A percentile compares a stretch with the other conserved stretches of the same genome.
These are phyloP conservation scores for Fusarium sp. DNA, from an alignment of 2,329 filamentous ascomycete genomes.

Conservation along the genomic window DNA sequence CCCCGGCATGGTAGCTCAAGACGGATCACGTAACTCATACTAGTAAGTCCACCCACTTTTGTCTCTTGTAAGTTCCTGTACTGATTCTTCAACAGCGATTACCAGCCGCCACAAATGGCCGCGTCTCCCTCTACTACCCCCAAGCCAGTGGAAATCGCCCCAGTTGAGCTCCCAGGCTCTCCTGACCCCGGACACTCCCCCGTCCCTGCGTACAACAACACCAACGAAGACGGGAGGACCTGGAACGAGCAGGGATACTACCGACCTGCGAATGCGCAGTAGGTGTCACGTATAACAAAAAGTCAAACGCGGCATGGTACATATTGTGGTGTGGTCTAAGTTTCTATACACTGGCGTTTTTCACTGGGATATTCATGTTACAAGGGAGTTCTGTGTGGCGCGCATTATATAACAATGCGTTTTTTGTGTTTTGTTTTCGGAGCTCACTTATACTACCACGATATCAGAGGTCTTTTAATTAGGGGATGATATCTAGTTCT, in stretches of 20 bases:
- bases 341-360: conserved; percentile 21
- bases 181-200: conserved; percentile 50
- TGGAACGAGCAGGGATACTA: conserved; percentile 46
- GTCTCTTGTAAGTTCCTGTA: neutral
- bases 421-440: conserved; percentile 9
- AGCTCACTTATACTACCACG: conserved; percentile 13
- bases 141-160: conserved; percentile 38
- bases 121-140: conserved; percentile 34
- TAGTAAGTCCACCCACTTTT: conserved; percentile 43
- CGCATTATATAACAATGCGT: conserved; percentile 14
- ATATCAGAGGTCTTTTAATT: conserved; percentile 26
- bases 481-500: neutral
- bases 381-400: conserved; percentile 26
- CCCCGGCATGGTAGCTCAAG: conserved; percentile 37
- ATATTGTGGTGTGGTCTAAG: conserved; percentile 9
- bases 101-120: conserved; percentile 28
- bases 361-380: conserved; percentile 21
- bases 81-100: conserved; percentile 28
- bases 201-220: conserved; percentile 51
- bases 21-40: conserved; percentile 44
- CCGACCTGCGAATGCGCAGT: conserved; percentile 42
- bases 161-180: conserved; percentile 54
- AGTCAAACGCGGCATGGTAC: conserved; percentile 10
- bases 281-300: conserved; percentile 3
- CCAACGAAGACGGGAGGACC: conserved; percentile 39